Base-by-base conservation (phyloP, 306 rosid genomes). In the Rosa lucieae region DNA sequence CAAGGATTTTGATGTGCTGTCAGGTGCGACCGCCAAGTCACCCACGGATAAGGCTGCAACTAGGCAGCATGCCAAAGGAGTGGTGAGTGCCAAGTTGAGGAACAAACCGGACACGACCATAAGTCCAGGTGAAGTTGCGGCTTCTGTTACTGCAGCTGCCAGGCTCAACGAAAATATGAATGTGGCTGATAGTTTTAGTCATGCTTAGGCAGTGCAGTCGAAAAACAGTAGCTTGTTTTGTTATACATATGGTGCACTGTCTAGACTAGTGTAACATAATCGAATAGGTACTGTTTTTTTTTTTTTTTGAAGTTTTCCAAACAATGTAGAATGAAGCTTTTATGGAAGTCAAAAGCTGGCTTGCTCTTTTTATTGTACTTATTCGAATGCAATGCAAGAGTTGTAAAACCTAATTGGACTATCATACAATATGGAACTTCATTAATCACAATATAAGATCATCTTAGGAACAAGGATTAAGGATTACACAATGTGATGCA, bases 71-170 rank as follows among this genome's bases (percentile, higher is more conserved):
- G 92, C 90, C 2, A 93, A 86, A 40, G 93, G 87, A 6, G 91
- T 94, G 66, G 87, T 72, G 32, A 74, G 44, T 26, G 96, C 94
- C 0, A 97, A 94, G 88, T 61, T 82, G 43, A 82, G 90, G 87
- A 92, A 90, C 82, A 85, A 73, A 61, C 89, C 88, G 0, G 82
- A 37, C 11, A 72, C 80, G 8, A 40, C 69, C 0, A 85, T 82
- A 1, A 81, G 83, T 51, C 92, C 86, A 0, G 92, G 97, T 6
- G 95, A 97, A 10, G 92, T 89, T 5, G 97, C 91, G 1, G 94
- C 92, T 39, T 80, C 97, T 1, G 83, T 91, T 10, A 78, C 87
- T 0, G 87, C 92, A 1, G 93, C 97, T 39, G 95, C 97, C 0
- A 88, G 86, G 82, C 92, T 90, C 37, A 92, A 89, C 35, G 85